Percentiles rank a stretch among this genome's conserved stretches.
phyloP scores from a whole-genome alignment of 2,329 filamentous ascomycete species.

The Myriosclerotinia duriaeana region DNA sequence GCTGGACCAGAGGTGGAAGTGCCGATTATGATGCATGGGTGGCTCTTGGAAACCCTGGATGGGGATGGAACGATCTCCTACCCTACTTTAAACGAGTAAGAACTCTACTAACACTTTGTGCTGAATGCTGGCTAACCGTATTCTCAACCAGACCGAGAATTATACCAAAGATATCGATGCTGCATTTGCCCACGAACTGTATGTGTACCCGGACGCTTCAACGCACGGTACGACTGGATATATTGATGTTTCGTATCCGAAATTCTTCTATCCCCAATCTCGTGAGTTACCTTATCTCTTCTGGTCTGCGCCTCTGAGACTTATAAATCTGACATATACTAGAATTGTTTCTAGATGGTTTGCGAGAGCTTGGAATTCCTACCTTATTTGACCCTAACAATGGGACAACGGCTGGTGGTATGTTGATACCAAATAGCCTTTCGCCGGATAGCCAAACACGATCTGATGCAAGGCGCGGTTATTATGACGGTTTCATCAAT shows the following conservation, averaged over 20 bases:
- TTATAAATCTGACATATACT: slow-evolving; percentile 2
- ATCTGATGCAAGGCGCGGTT: slow-evolving; percentile 45
- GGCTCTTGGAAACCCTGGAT: slow-evolving; percentile 43
- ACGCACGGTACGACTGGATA: slow-evolving; percentile 43
- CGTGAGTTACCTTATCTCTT: slow-evolving; percentile 35
- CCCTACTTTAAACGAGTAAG: slow-evolving; percentile 46
- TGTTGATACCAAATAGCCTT: slow-evolving; percentile 44
- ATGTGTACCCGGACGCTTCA: slow-evolving; percentile 37
- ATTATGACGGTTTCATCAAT: slow-evolving; percentile 43
- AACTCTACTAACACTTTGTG: neutral
- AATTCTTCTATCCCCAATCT: slow-evolving; percentile 45
- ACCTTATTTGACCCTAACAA: slow-evolving; percentile 43
- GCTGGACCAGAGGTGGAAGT: slow-evolving; percentile 31
- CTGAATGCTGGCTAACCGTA: neutral
- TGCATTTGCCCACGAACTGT: slow-evolving; percentile 31
- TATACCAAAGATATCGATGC: slow-evolving; percentile 39
- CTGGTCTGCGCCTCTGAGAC: too few relatives aligned
- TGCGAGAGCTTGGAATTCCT: slow-evolving; percentile 44
- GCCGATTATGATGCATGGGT: slow-evolving; percentile 44
- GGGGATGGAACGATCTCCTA: slow-evolving; percentile 42
- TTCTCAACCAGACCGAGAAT: slow-evolving; percentile 40
- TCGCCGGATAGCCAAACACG: slow-evolving; percentile 45
- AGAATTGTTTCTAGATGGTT: slow-evolving; percentile 44
- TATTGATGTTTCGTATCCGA: slow-evolving; percentile 44
- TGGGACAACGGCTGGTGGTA: slow-evolving; percentile 43